Evolutionary conservation across 257 asterid species (phyloP).

Genomic region (Solanum paucissectum): DNA sequence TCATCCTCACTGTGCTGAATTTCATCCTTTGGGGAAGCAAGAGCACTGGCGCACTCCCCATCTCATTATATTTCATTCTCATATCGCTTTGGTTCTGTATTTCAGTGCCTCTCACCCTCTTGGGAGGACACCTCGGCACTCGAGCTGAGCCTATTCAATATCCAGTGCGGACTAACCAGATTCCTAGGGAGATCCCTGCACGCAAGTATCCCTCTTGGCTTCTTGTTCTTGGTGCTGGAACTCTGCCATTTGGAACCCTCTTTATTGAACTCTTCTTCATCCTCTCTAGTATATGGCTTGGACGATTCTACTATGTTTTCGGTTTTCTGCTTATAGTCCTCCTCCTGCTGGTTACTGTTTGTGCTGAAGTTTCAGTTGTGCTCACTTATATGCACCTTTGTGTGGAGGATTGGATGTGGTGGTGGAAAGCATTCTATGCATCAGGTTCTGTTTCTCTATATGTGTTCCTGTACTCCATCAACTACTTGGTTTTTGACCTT

Average conservation of each 20-base stretch:
- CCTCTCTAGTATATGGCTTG: slow-evolving; percentile 83
- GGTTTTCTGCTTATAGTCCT: slow-evolving; percentile 71
- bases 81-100: slow-evolving; percentile 78
- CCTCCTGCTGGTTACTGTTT: slow-evolving; percentile 46
- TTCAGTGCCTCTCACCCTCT: slow-evolving; percentile 74
- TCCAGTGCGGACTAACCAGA: slow-evolving; percentile 78
- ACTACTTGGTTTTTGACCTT: slow-evolving; percentile 74
- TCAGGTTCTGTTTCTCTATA: slow-evolving; percentile 77
- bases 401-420: slow-evolving; percentile 95
- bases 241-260: slow-evolving; percentile 85
- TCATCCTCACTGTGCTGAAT: slow-evolving; percentile 55
- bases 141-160: slow-evolving; percentile 49
- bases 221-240: slow-evolving; percentile 85
- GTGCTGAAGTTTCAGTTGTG: slow-evolving; percentile 81
- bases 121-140: slow-evolving; percentile 70
- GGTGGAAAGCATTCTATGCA: slow-evolving; percentile 90
- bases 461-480: slow-evolving; percentile 69
- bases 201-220: slow-evolving; percentile 79
- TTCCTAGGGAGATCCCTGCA: slow-evolving; percentile 77
- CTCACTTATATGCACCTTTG: slow-evolving; percentile 86
- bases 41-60: slow-evolving; percentile 79
- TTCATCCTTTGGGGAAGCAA: slow-evolving; percentile 85
- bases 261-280: slow-evolving; percentile 86
- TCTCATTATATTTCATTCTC: slow-evolving; percentile 55
- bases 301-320: slow-evolving; percentile 68